Evolutionary conservation across 768 basidiomycete species (phyloP), one percentile per base, ranked within the genome.

Genomic region (Boletus tylopilopsis): DNA sequence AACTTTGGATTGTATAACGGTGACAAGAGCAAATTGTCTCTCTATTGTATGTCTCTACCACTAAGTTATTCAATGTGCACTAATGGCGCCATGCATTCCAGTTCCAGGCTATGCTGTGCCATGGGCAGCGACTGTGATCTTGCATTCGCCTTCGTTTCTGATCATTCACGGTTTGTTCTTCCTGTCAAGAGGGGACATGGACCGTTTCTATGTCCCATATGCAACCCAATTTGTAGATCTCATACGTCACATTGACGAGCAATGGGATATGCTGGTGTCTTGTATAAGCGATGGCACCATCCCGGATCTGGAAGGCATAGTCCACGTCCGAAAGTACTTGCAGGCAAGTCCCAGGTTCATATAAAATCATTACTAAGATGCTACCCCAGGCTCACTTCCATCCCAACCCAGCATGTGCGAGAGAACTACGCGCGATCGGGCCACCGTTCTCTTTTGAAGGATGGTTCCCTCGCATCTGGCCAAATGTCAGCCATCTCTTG

Each of bases 121-220:
- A 4, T 53, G 32, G 27, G 60, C 57, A 4, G 55, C 53, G 16
- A 54, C 57, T 18, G 40, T 50, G 21, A 50, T 64, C 2, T 21
- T 37, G 1, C 19, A 54, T 5, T 41, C 57, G 19, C 55, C 55
- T 2, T 53, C 62, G 4, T 62, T 59, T 19, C 34, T 61, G 9
- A 23, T 55, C 13, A 45, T 64, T 2, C 56, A 62, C n/a, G 57
- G 49, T 2, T 45, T 60, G n/a, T 63, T 64, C 42, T 53, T 51
- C 30, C 49, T 60, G 4, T 30, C 44, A 9, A 41, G 39, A 29
- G 30, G 37, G 18, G 33, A 51, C 4, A 1, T 64, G 15, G 35
- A 27, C 0, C 21, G 2, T 16, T 39, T 63, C 22, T n/a, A 12
- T 12, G 6, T 15, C 37, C 4, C 21, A n/a, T 38, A 38, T 13